Conservation (phyloP, 2,329 filamentous ascomycete genomes). For the Simplicillium aogashimaense region DNA sequence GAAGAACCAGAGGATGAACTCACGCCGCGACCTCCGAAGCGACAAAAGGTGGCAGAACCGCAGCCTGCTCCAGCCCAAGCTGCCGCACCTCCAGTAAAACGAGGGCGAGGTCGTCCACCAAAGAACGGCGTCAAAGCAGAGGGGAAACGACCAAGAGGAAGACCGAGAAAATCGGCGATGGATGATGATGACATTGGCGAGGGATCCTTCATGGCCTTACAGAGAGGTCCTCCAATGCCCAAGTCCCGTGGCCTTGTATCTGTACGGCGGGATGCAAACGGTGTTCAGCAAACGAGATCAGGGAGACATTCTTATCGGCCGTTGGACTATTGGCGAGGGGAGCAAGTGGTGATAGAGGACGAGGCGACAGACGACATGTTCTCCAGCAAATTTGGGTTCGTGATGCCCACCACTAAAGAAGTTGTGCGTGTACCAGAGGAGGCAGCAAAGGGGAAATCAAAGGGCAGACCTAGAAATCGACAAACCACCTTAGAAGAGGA, state of each 20-base stretch:
- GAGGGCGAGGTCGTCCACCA: slow-evolving; percentile 4
- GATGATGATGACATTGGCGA: slow-evolving; percentile 24
- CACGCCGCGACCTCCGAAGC: not conserved
- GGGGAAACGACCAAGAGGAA: slow-evolving; percentile 2
- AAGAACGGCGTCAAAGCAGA: slow-evolving; percentile 4
- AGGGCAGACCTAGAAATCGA: slow-evolving; percentile 19
- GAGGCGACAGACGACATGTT: slow-evolving; percentile 42
- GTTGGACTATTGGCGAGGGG: slow-evolving; percentile 78
- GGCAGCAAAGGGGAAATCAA: slow-evolving; percentile 15
- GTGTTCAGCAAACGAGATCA: slow-evolving; percentile 48
- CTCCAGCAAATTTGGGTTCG: slow-evolving; percentile 26
- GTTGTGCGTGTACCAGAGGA: slow-evolving; percentile 63
- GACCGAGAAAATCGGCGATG: slow-evolving; percentile 2
- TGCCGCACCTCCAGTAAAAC: slow-evolving; percentile 3
- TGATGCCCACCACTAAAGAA: slow-evolving; percentile 64
- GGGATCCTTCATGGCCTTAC: slow-evolving; percentile 26
- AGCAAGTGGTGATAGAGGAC: slow-evolving; percentile 61
- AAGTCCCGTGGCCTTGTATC: slow-evolving; percentile 37
- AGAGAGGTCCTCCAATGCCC: slow-evolving; percentile 38
- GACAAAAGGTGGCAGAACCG: not conserved
- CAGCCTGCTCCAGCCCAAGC: slow-evolving; percentile 3
- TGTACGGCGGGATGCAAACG: slow-evolving; percentile 31
- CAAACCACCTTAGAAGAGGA: slow-evolving; percentile 37
- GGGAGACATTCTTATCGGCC: slow-evolving; percentile 29
- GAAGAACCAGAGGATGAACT: no score